Percentiles rank a stretch among this genome's conserved stretches.
Conservation (phyloP, 2,329 filamentous ascomycete species). For the Ophiostoma piceae region DNA sequence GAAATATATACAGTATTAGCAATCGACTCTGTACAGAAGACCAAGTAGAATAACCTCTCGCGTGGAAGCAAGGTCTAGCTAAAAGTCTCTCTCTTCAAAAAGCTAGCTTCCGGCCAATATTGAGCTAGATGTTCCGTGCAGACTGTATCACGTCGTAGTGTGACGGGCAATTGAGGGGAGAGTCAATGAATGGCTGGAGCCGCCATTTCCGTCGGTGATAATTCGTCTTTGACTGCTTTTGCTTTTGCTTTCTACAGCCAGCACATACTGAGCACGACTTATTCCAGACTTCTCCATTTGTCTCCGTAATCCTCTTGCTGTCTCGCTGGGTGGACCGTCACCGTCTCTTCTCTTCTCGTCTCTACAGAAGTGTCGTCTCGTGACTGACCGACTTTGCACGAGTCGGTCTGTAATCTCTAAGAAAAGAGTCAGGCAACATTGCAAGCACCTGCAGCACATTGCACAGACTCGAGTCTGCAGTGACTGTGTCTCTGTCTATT, state of each 20-base stretch:
- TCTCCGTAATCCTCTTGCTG: neutral
- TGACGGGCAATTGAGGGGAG: too few species aligned
- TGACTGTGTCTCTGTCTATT: too few species aligned
- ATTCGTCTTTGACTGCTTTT: neutral
- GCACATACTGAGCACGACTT: neutral
- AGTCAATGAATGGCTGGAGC: neutral
- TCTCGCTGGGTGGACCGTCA: constrained; percentile 5
- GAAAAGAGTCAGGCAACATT: too few species aligned
- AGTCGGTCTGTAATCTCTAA: too few species aligned
- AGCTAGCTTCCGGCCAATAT: neutral
- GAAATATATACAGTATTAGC: too few species aligned
- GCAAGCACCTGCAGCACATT: too few species aligned
- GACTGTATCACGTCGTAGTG: neutral
- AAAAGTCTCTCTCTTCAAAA: too few species aligned
- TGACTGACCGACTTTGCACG: too few species aligned
- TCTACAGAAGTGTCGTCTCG: neutral
- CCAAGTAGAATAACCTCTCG: constrained; percentile 10
- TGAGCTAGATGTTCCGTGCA: constrained; percentile 8
- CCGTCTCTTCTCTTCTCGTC: neutral
- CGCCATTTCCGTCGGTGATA: neutral
- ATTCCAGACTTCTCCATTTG: neutral
- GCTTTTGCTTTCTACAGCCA: too few species aligned
- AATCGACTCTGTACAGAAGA: too few species aligned
- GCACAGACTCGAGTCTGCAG: too few species aligned
- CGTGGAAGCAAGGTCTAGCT: neutral